phyloP scores from a whole-genome alignment of 2,329 filamentous ascomycete genomes.

The Xylariaceae sp. region DNA sequence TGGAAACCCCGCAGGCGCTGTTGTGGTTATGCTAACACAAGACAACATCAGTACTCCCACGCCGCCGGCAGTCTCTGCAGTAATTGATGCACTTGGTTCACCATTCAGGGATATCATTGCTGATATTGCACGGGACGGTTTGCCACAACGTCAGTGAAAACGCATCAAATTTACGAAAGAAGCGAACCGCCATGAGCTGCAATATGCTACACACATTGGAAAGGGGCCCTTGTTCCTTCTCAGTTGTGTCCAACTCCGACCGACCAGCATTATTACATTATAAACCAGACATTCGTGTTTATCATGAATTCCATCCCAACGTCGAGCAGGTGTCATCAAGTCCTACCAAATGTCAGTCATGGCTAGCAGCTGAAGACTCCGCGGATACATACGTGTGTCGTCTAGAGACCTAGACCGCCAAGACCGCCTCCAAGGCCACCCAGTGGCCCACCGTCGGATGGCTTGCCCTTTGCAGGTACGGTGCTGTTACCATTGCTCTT shows the following conservation, averaged over 20 bases:
- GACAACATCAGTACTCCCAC: constrained; percentile 31
- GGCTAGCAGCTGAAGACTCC: no score
- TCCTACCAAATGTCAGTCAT: neutral
- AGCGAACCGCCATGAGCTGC: no score
- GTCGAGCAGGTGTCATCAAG: neutral
- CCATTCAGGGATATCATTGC: constrained; percentile 25
- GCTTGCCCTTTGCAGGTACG: neutral
- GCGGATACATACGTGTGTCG: neutral
- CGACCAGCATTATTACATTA: no score
- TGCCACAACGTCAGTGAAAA: constrained; percentile 6
- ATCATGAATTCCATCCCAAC: no score
- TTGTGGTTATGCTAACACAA: constrained; percentile 17
- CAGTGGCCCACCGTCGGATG: neutral
- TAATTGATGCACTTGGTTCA: constrained; percentile 21
- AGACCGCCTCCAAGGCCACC: constrained; percentile 1
- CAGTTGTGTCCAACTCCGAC: no score
- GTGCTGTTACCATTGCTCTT: constrained; percentile 11
- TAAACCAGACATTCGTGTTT: no score
- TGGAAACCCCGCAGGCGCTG: constrained; percentile 26
- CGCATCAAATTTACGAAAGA: neutral
- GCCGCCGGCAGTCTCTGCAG: constrained; percentile 38
- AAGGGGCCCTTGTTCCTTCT: neutral
- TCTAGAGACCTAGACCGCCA: constrained; percentile 10
- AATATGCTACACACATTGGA: neutral
- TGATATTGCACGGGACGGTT: constrained; percentile 17